phyloP scores from a whole-genome alignment of 331 rosid species.

The Stylosanthes scabra region DNA sequence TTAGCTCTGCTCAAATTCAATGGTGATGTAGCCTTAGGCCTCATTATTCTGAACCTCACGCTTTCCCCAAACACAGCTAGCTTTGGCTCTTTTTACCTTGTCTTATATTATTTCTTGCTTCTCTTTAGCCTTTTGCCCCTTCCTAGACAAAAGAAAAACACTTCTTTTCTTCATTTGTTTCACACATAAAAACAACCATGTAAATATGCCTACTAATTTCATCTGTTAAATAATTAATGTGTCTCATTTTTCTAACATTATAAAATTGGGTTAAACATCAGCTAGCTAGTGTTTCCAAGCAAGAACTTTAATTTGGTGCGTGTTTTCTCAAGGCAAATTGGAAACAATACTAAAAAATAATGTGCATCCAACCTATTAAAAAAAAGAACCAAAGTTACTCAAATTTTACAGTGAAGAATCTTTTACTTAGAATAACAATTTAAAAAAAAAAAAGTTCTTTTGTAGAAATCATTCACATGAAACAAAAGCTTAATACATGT shows the following conservation, averaged over 20 bases:
- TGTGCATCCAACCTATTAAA: not conserved
- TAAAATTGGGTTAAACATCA: no score
- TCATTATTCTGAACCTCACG: not conserved
- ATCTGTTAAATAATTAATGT: not conserved
- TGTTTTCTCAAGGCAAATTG: constrained; percentile 14
- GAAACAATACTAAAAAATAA: not conserved
- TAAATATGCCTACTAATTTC: not conserved
- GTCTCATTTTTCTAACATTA: not conserved
- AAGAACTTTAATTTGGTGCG: constrained; percentile 8
- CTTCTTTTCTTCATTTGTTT: not conserved
- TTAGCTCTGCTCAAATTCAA: constrained; percentile 12
- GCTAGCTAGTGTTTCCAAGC: constrained; percentile 17
- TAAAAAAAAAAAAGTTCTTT: not conserved
- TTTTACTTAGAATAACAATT: constrained; percentile 11
- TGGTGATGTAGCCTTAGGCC: constrained; percentile 17
- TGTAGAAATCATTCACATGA: constrained; percentile 8
- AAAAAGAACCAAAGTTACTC: constrained; percentile 19
- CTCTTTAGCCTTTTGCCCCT: constrained; percentile 28
- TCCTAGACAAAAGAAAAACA: constrained; percentile 6
- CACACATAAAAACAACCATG: not conserved
- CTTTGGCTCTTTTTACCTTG: constrained; percentile 51
- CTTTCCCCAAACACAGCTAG: not conserved
- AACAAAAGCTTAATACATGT: constrained; percentile 49
- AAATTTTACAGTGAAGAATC: constrained; percentile 19
- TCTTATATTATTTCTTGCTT: constrained; percentile 41